Conservation (phyloP, 2,329 filamentous ascomycete genomes). For the Neonectria punicea region DNA sequence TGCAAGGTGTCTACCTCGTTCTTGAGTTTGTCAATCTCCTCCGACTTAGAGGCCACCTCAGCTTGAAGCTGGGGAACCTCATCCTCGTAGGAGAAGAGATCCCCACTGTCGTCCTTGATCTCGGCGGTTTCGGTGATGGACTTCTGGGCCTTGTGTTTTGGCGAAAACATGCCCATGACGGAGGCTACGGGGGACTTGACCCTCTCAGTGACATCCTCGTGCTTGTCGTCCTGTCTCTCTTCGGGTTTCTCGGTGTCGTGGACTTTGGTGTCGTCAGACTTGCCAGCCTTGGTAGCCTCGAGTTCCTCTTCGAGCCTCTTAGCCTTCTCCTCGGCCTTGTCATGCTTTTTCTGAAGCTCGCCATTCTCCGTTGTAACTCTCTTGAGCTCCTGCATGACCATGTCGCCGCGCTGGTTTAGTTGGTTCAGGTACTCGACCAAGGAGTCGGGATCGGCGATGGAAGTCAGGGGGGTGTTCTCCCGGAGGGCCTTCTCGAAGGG, state of each 20-base stretch:
- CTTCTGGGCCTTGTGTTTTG: slow-evolving; percentile 54
- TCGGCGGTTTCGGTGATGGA: slow-evolving; percentile 40
- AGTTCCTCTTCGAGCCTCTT: slow-evolving; percentile 73
- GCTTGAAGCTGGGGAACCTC: slow-evolving; percentile 85
- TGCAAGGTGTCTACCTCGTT: slow-evolving; percentile 74
- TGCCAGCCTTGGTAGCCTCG: slow-evolving; percentile 56
- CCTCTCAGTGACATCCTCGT: slow-evolving; percentile 37
- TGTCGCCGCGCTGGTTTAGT: slow-evolving; percentile 84
- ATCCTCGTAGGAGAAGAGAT: slow-evolving; percentile 92
- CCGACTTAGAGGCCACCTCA: slow-evolving; percentile 75
- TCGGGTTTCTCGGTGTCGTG: slow-evolving; percentile 46
- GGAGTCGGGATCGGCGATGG: slow-evolving; percentile 85
- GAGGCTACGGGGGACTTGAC: slow-evolving; percentile 60
- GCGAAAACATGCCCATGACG: slow-evolving; percentile 61
- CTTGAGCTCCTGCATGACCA: slow-evolving; percentile 95
- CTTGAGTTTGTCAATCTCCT: slow-evolving; percentile 77
- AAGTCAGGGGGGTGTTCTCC: slow-evolving; percentile 91
- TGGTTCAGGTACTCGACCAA: slow-evolving; percentile 92
- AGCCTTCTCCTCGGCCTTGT: slow-evolving; percentile 73
- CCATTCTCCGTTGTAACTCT: slow-evolving; percentile 85
- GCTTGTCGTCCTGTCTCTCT: slow-evolving; percentile 46
- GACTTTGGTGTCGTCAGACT: slow-evolving; percentile 37
- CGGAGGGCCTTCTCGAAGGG: slow-evolving; percentile 91
- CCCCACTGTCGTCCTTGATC: slow-evolving; percentile 61
- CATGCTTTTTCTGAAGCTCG: slow-evolving; percentile 78